Evolutionary conservation across 192 early-diverging fungal genomes (phyloP), one percentile per base, ranked within the genome.

Genomic region (Coemansia sp.): DNA sequence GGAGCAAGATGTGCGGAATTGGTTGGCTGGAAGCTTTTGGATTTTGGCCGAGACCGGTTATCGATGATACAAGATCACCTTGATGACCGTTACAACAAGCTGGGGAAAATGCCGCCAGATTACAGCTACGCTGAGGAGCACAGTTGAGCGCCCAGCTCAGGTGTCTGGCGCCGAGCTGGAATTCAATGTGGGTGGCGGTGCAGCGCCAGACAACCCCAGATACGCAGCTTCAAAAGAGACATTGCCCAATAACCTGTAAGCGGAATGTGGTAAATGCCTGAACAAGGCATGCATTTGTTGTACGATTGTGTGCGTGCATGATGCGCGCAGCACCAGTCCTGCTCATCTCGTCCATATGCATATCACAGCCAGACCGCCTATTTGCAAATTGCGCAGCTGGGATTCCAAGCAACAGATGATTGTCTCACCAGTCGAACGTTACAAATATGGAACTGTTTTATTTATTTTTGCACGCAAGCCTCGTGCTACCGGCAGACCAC

Each of bases 231-330:
- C 15, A 43, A 43, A 43, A 43, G 12, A 43, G 12, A n/a, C 10
- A 43, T 43, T 43, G 41, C 15, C 15, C 41, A 43, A 43, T 11
- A 43, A n/a, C 8, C 41, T 43, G 12, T 43, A 7, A 19, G n/a
- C 17, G n/a, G 47, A 17, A 49, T 49, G 47, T 49, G n/a, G n/a
- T 19, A 49, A 7, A 49, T 49, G n/a, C 47, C 15, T 49, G 47
- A 49, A 49, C 47, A 22, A 49, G 47, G 5, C 47, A 14, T 0
- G 15, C 10, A 43, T 15, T 4, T n/a, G 15, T 43, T 49, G 19
- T 6, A 19, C 47, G 47, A 49, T 49, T 49, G 47, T 49, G 47
- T 5, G 43, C 14, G 47, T 49, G 47, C 47, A 49, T 49, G 47
- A 21, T 19, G n/a, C 19, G 29, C 15, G 41, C 41, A 43, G 41